Percentiles rank a stretch among this genome's conserved stretches.
Conservation (phyloP, 768 basidiomycete genomes). For the Pulveroboletus ravenelii region DNA sequence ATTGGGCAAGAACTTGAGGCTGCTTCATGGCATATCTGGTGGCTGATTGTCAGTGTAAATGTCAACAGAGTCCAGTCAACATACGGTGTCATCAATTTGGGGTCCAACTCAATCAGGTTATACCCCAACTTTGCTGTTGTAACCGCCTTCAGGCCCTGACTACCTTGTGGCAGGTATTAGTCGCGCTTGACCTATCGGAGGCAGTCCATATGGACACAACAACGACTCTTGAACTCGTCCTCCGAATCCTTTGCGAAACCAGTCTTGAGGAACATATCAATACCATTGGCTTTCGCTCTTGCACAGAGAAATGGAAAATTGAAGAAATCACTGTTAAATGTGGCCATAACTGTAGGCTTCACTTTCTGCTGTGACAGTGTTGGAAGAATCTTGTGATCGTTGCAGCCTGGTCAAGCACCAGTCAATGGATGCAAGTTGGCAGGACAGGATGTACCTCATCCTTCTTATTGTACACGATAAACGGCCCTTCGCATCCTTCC, state of each 20-base stretch:
- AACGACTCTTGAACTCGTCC: conserved; percentile 90
- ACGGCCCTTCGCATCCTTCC: conserved; percentile 95
- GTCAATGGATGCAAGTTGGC: background rate
- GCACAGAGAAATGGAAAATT: conserved; percentile 97
- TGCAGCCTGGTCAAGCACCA: conserved; percentile 50
- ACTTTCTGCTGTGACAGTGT: conserved; percentile 89
- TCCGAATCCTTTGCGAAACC: conserved; percentile 90
- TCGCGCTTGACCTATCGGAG: conserved; percentile 99
- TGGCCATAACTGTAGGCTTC: conserved; percentile 95
- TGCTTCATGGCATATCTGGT: conserved; percentile 91
- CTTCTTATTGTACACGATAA: conserved; percentile 89
- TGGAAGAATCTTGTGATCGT: conserved; percentile 86
- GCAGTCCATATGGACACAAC: conserved; percentile 97
- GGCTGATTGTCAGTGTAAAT: background rate
- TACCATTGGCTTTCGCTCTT: conserved; percentile 78
- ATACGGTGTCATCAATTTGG: conserved; percentile 98
- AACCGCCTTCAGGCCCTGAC: conserved; percentile 97
- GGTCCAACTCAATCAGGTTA: conserved; percentile 94
- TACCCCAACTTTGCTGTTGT: conserved; percentile 96
- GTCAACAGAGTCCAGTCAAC: conserved; percentile 26
- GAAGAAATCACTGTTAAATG: conserved; percentile 99
- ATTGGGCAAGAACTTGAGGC: conserved; percentile 90
- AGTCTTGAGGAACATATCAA: conserved; percentile 94
- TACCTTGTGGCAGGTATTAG: conserved; percentile 96
- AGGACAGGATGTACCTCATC: conserved; percentile 61